Evolutionary conservation across 345 rosid species (phyloP).

Genomic region (Boechera divaricarpa): DNA sequence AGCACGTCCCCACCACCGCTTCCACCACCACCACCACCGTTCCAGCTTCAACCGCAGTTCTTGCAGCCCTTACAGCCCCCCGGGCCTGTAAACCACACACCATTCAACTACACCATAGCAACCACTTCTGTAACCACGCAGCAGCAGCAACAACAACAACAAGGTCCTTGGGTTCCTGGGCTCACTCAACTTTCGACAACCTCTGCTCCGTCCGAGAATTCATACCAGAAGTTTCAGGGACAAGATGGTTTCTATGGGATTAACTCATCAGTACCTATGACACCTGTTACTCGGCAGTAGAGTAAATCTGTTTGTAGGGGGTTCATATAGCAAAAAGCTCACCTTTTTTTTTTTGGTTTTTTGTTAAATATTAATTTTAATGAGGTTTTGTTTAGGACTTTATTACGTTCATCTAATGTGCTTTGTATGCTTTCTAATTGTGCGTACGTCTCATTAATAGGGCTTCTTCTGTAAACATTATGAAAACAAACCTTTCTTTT

Average conservation of each 20-base stretch:
- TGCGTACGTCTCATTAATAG: constrained; percentile 11
- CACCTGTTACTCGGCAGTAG: constrained; percentile 75
- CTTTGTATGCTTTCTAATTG: constrained; percentile 25
- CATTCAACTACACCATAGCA: constrained; percentile 58
- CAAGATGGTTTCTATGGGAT: constrained; percentile 75
- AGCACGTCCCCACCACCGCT: constrained; percentile 54
- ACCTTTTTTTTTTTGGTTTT: background rate
- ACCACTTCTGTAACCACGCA: constrained; percentile 37
- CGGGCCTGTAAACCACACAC: constrained; percentile 55
- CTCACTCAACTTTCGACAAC: constrained; percentile 54
- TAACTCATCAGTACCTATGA: constrained; percentile 62
- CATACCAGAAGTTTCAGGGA: constrained; percentile 69
- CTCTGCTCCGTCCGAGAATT: constrained; percentile 53
- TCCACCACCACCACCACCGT: constrained; percentile 62
- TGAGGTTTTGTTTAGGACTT: constrained; percentile 37
- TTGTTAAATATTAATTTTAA: constrained; percentile 22
- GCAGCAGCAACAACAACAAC: constrained; percentile 28
- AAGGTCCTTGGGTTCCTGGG: constrained; percentile 50
- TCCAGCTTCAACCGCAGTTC: constrained; percentile 54
- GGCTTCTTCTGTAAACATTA: constrained; percentile 26
- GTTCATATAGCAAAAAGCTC: constrained; percentile 20
- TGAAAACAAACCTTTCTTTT: background rate
- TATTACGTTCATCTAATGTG: constrained; percentile 5
- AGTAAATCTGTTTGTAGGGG: constrained; percentile 23
- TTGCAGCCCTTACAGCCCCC: constrained; percentile 61